Percentiles rank a stretch among this genome's conserved stretches.
Evolutionary conservation across 805 yeast species (phyloP).

Genomic region (Yamadazyma sp.): DNA sequence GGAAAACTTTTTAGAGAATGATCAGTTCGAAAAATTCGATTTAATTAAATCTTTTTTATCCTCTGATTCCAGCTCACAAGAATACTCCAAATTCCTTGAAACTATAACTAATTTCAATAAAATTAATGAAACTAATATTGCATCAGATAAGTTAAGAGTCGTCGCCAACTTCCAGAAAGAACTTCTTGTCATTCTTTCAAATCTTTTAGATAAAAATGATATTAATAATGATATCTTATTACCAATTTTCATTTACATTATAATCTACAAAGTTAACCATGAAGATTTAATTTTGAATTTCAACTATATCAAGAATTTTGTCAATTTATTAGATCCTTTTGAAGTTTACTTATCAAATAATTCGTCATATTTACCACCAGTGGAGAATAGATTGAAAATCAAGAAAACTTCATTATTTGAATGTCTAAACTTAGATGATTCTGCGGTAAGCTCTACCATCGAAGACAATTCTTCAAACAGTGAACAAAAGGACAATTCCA

Average conservation of each 20-base stretch:
- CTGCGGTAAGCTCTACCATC: too few relatives aligned
- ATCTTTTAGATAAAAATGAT: conserved; percentile 20
- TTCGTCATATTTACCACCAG: conserved; percentile 6
- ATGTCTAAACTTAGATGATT: conserved; percentile 27
- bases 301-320: conserved; percentile 34
- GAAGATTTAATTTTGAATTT: conserved; percentile 34
- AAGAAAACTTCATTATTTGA: conserved; percentile 24
- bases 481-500: conserved; percentile 1
- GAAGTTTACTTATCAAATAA: conserved; percentile 17
- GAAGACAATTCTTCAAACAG: conserved; percentile 1
- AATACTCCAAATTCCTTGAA: neutral
- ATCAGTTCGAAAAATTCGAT: conserved; percentile 11
- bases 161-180: conserved; percentile 32
- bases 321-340: conserved; percentile 31
- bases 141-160: conserved; percentile 27
- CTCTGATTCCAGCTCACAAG: neutral
- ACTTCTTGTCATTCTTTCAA: conserved; percentile 17
- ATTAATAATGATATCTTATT: conserved; percentile 39
- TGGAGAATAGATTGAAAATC: conserved; percentile 13
- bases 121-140: conserved; percentile 24
- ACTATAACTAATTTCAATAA: conserved; percentile 10
- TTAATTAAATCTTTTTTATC: conserved; percentile 1
- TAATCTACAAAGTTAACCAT: conserved; percentile 23
- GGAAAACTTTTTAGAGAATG: conserved; percentile 25
- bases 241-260: conserved; percentile 36